phyloP scores from a whole-genome alignment of 2,329 filamentous ascomycete genomes.

The Clonostachys chloroleuca region DNA sequence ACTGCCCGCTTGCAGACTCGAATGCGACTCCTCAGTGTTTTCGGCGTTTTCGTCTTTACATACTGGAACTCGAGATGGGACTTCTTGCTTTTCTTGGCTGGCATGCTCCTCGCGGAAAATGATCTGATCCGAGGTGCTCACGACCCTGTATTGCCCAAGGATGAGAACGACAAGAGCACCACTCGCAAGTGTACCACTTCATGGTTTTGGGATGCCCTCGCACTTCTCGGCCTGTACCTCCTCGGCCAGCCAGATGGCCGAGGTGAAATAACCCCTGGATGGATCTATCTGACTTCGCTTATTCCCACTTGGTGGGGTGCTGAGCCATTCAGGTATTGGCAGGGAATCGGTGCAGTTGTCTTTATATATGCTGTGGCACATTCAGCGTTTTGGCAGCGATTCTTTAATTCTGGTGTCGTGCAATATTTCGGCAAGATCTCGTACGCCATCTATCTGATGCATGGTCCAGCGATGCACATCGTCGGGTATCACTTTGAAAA shows the following conservation, averaged over 20 bases:
- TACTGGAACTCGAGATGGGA: conserved; percentile 49
- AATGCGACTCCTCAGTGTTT: conserved; percentile 36
- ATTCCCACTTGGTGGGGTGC: conserved; percentile 45
- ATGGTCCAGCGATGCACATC: conserved; percentile 50
- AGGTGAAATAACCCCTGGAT: conserved; percentile 46
- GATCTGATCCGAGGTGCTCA: conserved; percentile 45
- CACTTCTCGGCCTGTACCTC: conserved; percentile 48
- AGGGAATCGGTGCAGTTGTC: conserved; percentile 45
- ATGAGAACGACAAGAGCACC: conserved; percentile 7
- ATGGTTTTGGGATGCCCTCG: conserved; percentile 32
- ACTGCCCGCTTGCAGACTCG: conserved; percentile 37
- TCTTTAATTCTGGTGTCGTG: conserved; percentile 43
- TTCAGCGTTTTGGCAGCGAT: conserved; percentile 37
- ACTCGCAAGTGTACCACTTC: background rate
- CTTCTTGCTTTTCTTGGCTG: conserved; percentile 48
- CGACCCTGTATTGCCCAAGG: conserved; percentile 13
- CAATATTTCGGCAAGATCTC: conserved; percentile 59
- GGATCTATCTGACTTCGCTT: conserved; percentile 37
- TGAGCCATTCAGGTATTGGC: conserved; percentile 51
- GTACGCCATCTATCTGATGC: conserved; percentile 58
- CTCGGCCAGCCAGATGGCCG: conserved; percentile 29
- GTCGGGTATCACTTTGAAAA: conserved; percentile 47
- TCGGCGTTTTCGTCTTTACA: conserved; percentile 33
- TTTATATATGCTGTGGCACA: conserved; percentile 46
- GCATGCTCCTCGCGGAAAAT: conserved; percentile 50